Evolutionary conservation across 208 protist species (phyloP), one percentile per base, ranked within the genome.

Genomic region (Leishmania amazonensis): DNA sequence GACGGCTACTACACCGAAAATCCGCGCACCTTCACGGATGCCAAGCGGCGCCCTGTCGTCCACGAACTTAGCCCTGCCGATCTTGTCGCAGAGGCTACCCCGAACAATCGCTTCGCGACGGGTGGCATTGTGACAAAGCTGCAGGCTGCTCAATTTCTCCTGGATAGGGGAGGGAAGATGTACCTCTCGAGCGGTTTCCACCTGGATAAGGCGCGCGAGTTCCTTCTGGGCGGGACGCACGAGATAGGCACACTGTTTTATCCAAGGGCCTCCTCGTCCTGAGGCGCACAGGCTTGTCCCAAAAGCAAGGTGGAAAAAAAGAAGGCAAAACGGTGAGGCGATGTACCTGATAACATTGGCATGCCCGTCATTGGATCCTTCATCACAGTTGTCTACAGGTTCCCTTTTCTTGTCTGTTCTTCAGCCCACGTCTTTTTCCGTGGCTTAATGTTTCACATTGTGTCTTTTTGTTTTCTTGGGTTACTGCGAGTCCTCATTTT

Each of bases 1-100:
- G 94, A 96, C 81, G 94, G 96, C 79, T 96, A 96, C 79, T 83
- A 96, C 78, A 89, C 90, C 5, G 88, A 75, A 45, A 85, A 88
- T 77, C 86, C 87, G 9, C 89, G 86, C 31, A 78, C 76, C 28
- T 87, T 87, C 71, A 71, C 67, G 1, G 78, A 85, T 58, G 90
- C 85, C 17, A 42, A 83, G 70, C 65, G 85, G 24, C 85, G 83
- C 28, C 67, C 57, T 7, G 74, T 83, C 31, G 85, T 88, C 8
- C 78, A 88, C 42, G 0, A 67, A 35, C 71, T 88, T 21, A 60
- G 49, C 2, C 35, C 45, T 5, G 81, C 54, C 9, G 85, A 85
- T 65, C 81, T 88, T 28, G n/a, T 58, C 15, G 85, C 62, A 0
- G 80, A 80, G 35, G 85, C 81, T 38, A 80, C 85, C 13, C 85